These are phyloP conservation scores for Komagataella kurtzmanii DNA, from an alignment of 805 yeast species.

Conservation along the genomic window DNA sequence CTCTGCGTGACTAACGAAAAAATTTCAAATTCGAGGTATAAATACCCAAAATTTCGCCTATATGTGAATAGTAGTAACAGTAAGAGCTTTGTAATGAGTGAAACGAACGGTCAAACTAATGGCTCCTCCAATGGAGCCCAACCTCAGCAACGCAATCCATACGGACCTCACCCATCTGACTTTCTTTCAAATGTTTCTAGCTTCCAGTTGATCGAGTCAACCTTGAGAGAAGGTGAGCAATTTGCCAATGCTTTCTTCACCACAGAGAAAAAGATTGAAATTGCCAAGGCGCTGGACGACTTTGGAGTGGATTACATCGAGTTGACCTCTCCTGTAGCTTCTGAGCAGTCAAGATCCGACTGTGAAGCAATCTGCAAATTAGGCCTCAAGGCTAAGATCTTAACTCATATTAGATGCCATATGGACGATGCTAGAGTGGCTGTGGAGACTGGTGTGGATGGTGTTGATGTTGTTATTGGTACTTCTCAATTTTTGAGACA, in stretches of 20 bases:
- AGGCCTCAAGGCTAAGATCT: slow-evolving; percentile 88
- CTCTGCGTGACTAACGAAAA: neutral
- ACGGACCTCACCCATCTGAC: slow-evolving; percentile 93
- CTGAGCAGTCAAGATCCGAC: slow-evolving; percentile 84
- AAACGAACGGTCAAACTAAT: neutral
- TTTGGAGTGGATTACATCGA: slow-evolving; percentile 98
- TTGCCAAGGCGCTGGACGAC: slow-evolving; percentile 93
- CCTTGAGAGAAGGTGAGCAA: slow-evolving; percentile 97
- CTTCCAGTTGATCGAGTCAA: slow-evolving; percentile 88
- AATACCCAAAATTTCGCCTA: neutral
- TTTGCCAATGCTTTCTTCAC: slow-evolving; percentile 94
- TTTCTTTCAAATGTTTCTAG: slow-evolving; percentile 77
- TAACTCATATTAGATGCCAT: slow-evolving; percentile 95
- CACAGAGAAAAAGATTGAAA: slow-evolving; percentile 91
- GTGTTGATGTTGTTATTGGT: slow-evolving; percentile 97
- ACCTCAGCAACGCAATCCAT: slow-evolving; percentile 48
- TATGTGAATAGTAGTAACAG: neutral
- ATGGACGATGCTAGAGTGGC: slow-evolving; percentile 98
- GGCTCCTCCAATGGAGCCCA: slow-evolving; percentile 9
- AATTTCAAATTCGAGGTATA: neutral
- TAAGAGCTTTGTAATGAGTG: neutral
- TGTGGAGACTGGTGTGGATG: slow-evolving; percentile 97
- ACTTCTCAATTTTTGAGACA: slow-evolving; percentile 91
- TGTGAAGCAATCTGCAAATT: slow-evolving; percentile 98
- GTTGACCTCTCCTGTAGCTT: slow-evolving; percentile 94